A percentile compares a stretch with the other conserved stretches of the same genome.
phyloP scores from a whole-genome alignment of 495 filamentous ascomycete genomes.

The Talaromyces adpressus region DNA sequence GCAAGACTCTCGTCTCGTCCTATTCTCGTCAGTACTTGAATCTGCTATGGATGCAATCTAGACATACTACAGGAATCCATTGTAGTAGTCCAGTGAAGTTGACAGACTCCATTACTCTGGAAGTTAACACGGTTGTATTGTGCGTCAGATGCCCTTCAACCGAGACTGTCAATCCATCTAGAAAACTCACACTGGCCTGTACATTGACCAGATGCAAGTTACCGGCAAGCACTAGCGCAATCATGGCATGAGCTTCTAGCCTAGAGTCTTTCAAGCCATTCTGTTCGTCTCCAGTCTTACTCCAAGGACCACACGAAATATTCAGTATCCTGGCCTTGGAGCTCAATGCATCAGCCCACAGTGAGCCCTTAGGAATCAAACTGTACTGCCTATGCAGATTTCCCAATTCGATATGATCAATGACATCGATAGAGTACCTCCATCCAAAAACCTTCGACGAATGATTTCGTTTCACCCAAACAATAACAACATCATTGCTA shows the following conservation, averaged over 20 bases:
- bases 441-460: background rate
- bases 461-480: constrained; percentile 16
- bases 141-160: background rate
- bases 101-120: background rate
- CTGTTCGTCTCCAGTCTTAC: constrained; percentile 4
- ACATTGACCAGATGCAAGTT: constrained; percentile 25
- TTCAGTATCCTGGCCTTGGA: constrained; percentile 16
- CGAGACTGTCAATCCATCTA: background rate
- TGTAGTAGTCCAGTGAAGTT: constrained; percentile 28
- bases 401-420: constrained; percentile 17
- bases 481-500: constrained; percentile 31
- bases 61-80: constrained; percentile 29
- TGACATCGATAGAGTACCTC: constrained; percentile 18
- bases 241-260: constrained; percentile 9
- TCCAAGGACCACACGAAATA: constrained; percentile 35
- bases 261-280: constrained; percentile 11
- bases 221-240: constrained; percentile 24
- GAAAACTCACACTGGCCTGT: constrained; percentile 12
- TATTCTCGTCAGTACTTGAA: constrained; percentile 1
- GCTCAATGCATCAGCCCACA: constrained; percentile 22
- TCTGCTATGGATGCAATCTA: background rate
- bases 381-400: constrained; percentile 10
- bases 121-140: background rate
- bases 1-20: background rate
- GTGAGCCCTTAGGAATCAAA: constrained; percentile 17